These are phyloP conservation scores for Porodaedalea pini DNA, from an alignment of 1,284 basidiomycete genomes.

Conservation along the genomic window DNA sequence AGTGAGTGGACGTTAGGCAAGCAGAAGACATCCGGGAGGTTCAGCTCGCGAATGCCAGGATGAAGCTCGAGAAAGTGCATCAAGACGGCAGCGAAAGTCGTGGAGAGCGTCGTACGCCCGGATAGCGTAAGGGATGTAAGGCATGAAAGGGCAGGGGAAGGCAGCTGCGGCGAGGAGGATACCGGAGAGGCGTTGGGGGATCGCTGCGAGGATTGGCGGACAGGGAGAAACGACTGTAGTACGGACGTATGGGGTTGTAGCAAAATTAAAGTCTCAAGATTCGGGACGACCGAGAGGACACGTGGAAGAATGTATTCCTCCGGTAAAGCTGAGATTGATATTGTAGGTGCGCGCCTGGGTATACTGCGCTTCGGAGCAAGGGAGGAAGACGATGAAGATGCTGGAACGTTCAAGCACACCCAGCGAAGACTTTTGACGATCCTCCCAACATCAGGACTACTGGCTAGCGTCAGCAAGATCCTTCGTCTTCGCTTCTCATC, in stretches of 20 bases:
- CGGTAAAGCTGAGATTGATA: conserved; percentile 14
- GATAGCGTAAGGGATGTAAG: conserved; percentile 7
- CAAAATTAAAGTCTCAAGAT: conserved; percentile 4
- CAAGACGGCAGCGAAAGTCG: conserved; percentile 13
- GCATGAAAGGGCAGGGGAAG: background rate
- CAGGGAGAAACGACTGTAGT: conserved; percentile 8
- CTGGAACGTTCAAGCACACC: conserved; percentile 6
- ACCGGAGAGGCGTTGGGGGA: conserved; percentile 10
- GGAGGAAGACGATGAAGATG: conserved; percentile 4
- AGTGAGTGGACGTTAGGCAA: conserved; percentile 11
- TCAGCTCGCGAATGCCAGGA: conserved; percentile 12
- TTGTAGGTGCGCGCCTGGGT: conserved; percentile 14
- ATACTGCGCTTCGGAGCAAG: conserved; percentile 11
- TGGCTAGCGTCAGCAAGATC: conserved; percentile 6
- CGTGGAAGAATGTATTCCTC: conserved; percentile 19
- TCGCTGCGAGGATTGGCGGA: background rate
- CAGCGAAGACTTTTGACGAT: conserved; percentile 11
- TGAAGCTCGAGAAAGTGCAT: conserved; percentile 15
- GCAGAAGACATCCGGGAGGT: conserved; percentile 18
- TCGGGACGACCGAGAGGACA: conserved; percentile 3
- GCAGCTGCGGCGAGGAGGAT: background rate
- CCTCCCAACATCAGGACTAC: conserved; percentile 1
- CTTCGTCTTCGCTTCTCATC: conserved; percentile 4
- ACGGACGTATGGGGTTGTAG: conserved; percentile 8
- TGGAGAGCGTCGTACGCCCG: conserved; percentile 15